Base-by-base conservation (phyloP, 169 alveolate genomes). In the Theileria luwenshuni region DNA sequence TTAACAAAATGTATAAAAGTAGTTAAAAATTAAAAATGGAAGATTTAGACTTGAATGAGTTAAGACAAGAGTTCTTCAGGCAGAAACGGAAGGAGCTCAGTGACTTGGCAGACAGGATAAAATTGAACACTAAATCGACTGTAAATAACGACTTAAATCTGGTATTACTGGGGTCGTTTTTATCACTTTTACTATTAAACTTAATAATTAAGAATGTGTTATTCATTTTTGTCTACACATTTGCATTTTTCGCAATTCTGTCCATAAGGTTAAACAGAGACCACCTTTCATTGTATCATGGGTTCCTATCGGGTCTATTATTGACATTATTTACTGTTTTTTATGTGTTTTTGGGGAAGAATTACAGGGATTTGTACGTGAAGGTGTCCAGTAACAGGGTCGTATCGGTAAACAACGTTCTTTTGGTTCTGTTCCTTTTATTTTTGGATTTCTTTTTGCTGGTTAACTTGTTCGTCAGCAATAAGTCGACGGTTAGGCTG, bases 61-160 rank as follows among this genome's bases (percentile, higher is more conserved):
- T 77, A 47, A 8, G 86, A 5, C 75, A 74, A 23, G 61, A 68
- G 1, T 77, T 30, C 69, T 54, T 77, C 8, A 61, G 27, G n/a
- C 15, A 52, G 35, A 77, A 72, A 45, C 75, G 64, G 10, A 63
- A 7, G 1, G 86, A 77, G n/a, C 42, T 58, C 7, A 74, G 43
- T 17, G 0, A 33, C 15, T 64, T 77, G 21, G 61, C 49, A 17
- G 12, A 35, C 0, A 41, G 64, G 38, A n/a, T n/a, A n/a, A n/a
- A n/a, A n/a, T n/a, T n/a, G n/a, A n/a, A n/a, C n/a, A n/a, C n/a
- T n/a, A n/a, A n/a, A n/a, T n/a, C n/a, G n/a, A n/a, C n/a, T n/a
- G n/a, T n/a, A n/a, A n/a, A n/a, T n/a, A n/a, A n/a, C n/a, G n/a
- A n/a, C n/a, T n/a, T n/a, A n/a, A n/a, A n/a, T n/a, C 32, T 72